These are phyloP conservation scores for Cladosporium sp. DNA, from an alignment of 2,329 filamentous ascomycete genomes.

Conservation along the genomic window DNA sequence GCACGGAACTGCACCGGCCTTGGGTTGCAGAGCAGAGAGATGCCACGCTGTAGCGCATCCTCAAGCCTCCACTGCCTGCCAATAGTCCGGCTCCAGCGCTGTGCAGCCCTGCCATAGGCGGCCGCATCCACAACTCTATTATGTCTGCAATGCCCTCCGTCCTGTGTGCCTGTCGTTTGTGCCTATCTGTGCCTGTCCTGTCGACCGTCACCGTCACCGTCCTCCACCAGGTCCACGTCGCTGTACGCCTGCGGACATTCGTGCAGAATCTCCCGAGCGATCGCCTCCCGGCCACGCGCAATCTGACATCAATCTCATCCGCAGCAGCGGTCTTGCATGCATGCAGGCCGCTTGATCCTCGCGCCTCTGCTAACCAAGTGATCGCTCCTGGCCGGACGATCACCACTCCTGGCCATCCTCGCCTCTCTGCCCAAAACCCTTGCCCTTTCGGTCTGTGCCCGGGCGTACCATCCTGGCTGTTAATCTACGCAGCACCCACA, in stretches of 20 bases:
- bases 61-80: slow-evolving; percentile 7
- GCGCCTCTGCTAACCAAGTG: background rate
- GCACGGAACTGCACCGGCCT: slow-evolving; percentile 1
- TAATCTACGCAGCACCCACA: slow-evolving; percentile 15
- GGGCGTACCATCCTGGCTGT: slow-evolving; percentile 7
- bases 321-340: slow-evolving; percentile 10
- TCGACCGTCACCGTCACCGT: background rate
- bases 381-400: slow-evolving; percentile 12
- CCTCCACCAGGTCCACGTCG: background rate
- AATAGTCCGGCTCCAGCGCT: slow-evolving; percentile 6
- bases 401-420: slow-evolving; percentile 12
- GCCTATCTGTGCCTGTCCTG: background rate
- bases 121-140: slow-evolving; percentile 9
- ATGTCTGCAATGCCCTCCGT: background rate
- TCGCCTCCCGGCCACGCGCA: slow-evolving; percentile 10
- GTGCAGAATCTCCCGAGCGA: slow-evolving; percentile 8
- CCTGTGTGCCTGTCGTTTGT: background rate
- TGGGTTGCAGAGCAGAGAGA: background rate
- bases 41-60: slow-evolving; percentile 11
- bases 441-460: slow-evolving; percentile 10
- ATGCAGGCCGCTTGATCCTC: slow-evolving; percentile 9
- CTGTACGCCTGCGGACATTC: background rate
- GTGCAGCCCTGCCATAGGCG: slow-evolving; percentile 7
- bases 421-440: slow-evolving; percentile 4
- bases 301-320: slow-evolving; percentile 13